Conservation (phyloP, 2,329 filamentous ascomycete species). For the Graphilbum ipis-grandicollis region DNA sequence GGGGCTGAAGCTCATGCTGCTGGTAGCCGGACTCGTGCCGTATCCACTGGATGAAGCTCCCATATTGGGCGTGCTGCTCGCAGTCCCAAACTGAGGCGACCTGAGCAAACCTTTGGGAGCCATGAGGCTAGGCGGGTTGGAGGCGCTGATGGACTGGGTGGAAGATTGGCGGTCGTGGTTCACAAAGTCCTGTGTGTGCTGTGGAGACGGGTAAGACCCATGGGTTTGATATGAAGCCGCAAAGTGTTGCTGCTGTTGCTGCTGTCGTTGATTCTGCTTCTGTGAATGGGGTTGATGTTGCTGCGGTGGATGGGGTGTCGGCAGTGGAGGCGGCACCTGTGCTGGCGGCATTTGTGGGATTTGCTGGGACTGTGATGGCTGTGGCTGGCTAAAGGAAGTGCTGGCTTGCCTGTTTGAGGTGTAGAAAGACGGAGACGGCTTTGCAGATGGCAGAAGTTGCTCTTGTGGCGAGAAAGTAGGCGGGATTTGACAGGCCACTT, state of each 20-base stretch:
- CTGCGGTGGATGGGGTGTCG: no score
- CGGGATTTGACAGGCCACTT: background rate
- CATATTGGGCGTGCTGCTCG: background rate
- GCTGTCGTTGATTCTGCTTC: no score
- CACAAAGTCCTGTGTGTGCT: constrained; percentile 11
- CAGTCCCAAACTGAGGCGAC: constrained; percentile 7
- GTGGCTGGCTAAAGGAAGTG: constrained; percentile 2
- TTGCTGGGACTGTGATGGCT: no score
- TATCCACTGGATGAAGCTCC: constrained; percentile 1
- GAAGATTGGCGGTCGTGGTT: constrained; percentile 9
- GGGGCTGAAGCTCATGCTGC: constrained; percentile 6
- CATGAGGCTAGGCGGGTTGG: constrained; percentile 7
- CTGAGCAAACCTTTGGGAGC: constrained; percentile 3
- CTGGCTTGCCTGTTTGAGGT: background rate
- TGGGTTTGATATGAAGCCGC: constrained; percentile 3
- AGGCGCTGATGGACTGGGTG: constrained; percentile 6
- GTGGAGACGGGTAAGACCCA: constrained; percentile 1
- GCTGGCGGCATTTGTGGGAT: background rate
- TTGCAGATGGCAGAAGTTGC: constrained; percentile 8
- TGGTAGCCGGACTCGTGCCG: background rate
- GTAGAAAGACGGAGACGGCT: constrained; percentile 5
- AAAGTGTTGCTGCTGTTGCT: constrained; percentile 3
- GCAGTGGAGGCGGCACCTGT: background rate
- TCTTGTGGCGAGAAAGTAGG: constrained; percentile 7
- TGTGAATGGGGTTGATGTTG: no score